phyloP scores from a whole-genome alignment of 2,329 filamentous ascomycete species.

The Chaetomiaceae sp. region DNA sequence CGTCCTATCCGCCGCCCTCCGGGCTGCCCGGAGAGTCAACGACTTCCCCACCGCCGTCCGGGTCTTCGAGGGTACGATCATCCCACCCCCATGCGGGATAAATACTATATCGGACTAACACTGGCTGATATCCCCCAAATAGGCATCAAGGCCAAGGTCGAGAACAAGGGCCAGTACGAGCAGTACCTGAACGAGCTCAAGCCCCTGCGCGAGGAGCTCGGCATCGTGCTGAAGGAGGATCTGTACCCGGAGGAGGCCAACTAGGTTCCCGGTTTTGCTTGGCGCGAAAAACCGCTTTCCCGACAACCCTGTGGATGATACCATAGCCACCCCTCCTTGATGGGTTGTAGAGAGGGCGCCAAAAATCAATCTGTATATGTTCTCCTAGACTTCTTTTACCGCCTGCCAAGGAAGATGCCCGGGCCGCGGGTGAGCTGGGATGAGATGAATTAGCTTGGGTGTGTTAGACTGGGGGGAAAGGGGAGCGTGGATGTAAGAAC shows the following conservation, averaged over 20 bases:
- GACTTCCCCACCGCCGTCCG: slow-evolving; percentile 98
- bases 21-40: slow-evolving; percentile 92
- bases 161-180: slow-evolving; percentile 96
- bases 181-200: slow-evolving; percentile 94
- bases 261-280: slow-evolving; percentile 11
- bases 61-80: slow-evolving; percentile 85
- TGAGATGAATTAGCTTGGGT: not conserved
- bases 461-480: not conserved
- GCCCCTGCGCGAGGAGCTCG: slow-evolving; percentile 87
- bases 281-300: not conserved
- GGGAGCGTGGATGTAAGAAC: slow-evolving; percentile 7
- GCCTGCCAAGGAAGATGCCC: not conserved
- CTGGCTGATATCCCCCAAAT: slow-evolving; percentile 15
- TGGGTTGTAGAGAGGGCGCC: slow-evolving; percentile 2
- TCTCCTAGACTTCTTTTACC: slow-evolving; percentile 1
- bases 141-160: slow-evolving; percentile 99
- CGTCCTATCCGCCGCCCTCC: slow-evolving; percentile 86
- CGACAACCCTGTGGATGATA: not conserved
- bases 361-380: slow-evolving; percentile 12
- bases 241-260: slow-evolving; percentile 66
- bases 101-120: not conserved
- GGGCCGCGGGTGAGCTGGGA: not conserved
- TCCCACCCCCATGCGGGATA: slow-evolving; percentile 14
- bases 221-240: slow-evolving; percentile 85
- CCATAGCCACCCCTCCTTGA: not conserved